phyloP scores from a whole-genome alignment of 2,329 filamentous ascomycete species.

The Cladobotryum protrusum region DNA sequence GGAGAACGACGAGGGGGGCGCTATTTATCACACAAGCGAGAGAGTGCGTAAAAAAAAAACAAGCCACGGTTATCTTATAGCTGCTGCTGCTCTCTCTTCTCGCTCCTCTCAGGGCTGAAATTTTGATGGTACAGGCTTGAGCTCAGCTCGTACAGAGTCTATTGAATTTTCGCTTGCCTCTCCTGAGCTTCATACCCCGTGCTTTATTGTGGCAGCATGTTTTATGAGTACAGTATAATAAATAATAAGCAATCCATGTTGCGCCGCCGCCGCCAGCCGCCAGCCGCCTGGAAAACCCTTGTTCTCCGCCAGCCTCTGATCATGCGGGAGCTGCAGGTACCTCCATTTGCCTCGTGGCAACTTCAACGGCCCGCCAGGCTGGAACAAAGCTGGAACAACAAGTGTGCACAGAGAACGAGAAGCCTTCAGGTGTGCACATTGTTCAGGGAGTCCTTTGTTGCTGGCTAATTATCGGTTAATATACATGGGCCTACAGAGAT shows the following conservation, averaged over 20 bases:
- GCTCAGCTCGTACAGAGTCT: slow-evolving; percentile 7
- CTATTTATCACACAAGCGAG: neutral
- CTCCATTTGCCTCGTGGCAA: neutral
- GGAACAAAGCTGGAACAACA: neutral
- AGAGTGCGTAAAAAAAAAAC: no score
- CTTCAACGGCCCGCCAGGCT: neutral
- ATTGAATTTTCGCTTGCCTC: neutral
- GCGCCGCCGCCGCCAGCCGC: neutral
- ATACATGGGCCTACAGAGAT: neutral
- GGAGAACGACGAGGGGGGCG: neutral
- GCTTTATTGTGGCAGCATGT: no score
- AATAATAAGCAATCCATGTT: neutral
- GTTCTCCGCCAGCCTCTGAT: no score
- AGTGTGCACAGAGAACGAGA: neutral
- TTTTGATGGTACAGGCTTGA: slow-evolving; percentile 4
- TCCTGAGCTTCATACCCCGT: no score
- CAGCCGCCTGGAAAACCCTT: neutral
- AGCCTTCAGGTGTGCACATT: neutral
- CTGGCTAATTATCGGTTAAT: slow-evolving; percentile 5
- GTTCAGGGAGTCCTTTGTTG: no score
- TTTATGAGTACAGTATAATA: no score
- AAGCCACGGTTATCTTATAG: no score
- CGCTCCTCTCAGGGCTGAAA: neutral
- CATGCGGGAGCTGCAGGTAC: neutral
- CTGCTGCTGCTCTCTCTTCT: neutral